Evolutionary conservation across 768 basidiomycete genomes (phyloP).

Genomic region (Dioszegia hungarica): DNA sequence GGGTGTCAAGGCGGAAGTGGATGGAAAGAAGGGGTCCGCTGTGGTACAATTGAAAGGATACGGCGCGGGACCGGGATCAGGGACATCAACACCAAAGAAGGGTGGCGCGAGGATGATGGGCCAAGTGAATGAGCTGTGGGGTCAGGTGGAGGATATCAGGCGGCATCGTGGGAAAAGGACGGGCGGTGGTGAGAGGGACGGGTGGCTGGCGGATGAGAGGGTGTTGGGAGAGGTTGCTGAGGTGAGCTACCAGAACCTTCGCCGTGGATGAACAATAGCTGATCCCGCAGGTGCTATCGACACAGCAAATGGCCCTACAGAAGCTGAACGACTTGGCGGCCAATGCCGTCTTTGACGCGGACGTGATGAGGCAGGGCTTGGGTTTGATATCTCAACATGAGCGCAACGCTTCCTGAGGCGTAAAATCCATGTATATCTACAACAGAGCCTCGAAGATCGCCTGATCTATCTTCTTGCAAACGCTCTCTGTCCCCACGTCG

Average conservation of each 20-base stretch:
- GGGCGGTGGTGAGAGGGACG: constrained; percentile 11
- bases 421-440: background rate
- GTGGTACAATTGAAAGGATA: background rate
- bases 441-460: background rate
- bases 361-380: constrained; percentile 24
- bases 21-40: constrained; percentile 19
- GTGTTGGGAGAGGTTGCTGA: constrained; percentile 33
- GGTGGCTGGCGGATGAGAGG: constrained; percentile 31
- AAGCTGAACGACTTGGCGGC: constrained; percentile 31
- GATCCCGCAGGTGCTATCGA: constrained; percentile 23
- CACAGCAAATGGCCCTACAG: constrained; percentile 38
- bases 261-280: background rate
- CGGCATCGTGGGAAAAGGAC: constrained; percentile 16
- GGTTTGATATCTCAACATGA: constrained; percentile 1
- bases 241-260: constrained; percentile 13
- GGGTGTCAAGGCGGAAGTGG: constrained; percentile 35
- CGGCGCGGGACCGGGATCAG: background rate
- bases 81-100: constrained; percentile 7
- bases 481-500: constrained; percentile 10
- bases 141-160: constrained; percentile 38
- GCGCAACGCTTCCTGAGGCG: background rate
- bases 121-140: constrained; percentile 47
- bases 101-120: constrained; percentile 40
- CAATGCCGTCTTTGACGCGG: constrained; percentile 27
- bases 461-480: background rate